Evolutionary conservation across 2,329 filamentous ascomycete species (phyloP).

Genomic region (Orbilia quercus): DNA sequence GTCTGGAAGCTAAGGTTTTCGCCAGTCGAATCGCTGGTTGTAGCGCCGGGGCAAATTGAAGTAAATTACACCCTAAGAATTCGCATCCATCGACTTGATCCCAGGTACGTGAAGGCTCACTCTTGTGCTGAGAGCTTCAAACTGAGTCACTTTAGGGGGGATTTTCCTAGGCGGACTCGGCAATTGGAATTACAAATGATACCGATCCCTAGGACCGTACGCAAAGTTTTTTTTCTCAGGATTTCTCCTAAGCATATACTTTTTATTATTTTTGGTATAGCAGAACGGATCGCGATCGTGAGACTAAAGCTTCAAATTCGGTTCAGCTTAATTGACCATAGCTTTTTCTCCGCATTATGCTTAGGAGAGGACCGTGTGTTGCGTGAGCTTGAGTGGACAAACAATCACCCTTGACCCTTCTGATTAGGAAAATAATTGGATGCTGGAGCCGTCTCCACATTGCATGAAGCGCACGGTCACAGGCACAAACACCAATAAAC

Average conservation of each 20-base stretch:
- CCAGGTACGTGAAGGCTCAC: neutral
- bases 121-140: slow-evolving; percentile 40
- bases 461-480: slow-evolving; percentile 4
- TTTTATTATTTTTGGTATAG: neutral
- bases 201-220: slow-evolving; percentile 1
- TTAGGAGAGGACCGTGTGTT: slow-evolving; percentile 22
- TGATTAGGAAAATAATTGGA: slow-evolving; percentile 3
- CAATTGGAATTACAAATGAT: slow-evolving; percentile 21
- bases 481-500: neutral
- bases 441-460: neutral
- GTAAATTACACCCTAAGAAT: slow-evolving; percentile 14
- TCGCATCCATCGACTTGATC: neutral
- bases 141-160: slow-evolving; percentile 39
- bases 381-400: slow-evolving; percentile 16
- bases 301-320: slow-evolving; percentile 7
- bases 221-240: slow-evolving; percentile 10
- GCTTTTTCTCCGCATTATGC: slow-evolving; percentile 7
- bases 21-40: slow-evolving; percentile 29
- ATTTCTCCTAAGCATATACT: slow-evolving; percentile 8
- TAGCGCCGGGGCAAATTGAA: slow-evolving; percentile 35
- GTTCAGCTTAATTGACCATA: neutral
- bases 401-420: slow-evolving; percentile 15
- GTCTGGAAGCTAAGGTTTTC: neutral
- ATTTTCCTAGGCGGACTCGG: slow-evolving; percentile 23
- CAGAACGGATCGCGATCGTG: neutral